phyloP scores from a whole-genome alignment of 257 asterid genomes.

The Plantago ovata region DNA sequence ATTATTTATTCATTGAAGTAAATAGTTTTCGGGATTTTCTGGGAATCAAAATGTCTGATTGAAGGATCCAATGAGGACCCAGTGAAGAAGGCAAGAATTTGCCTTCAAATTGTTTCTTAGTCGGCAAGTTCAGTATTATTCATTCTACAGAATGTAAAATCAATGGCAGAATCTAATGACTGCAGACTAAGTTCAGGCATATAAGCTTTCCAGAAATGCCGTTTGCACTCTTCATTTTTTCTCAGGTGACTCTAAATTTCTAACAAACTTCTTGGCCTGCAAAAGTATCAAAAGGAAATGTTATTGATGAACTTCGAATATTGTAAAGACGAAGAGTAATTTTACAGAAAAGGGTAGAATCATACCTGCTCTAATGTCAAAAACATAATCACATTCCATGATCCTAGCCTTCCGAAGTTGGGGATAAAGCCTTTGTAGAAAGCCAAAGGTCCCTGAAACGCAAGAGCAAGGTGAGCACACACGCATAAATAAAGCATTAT shows the following conservation, averaged over 20 bases:
- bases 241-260: constrained; percentile 55
- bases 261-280: constrained; percentile 76
- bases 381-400: constrained; percentile 95
- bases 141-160: constrained; percentile 5
- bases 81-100: constrained; percentile 9
- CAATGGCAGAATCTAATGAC: background rate
- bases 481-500: background rate
- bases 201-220: constrained; percentile 4
- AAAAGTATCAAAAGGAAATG: constrained; percentile 11
- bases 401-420: constrained; percentile 90
- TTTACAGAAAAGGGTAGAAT: constrained; percentile 1
- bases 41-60: background rate
- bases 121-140: constrained; percentile 19
- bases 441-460: constrained; percentile 85
- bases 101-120: constrained; percentile 13
- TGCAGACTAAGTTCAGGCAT: constrained; percentile 5
- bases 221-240: constrained; percentile 14
- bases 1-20: too few species aligned
- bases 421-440: constrained; percentile 95
- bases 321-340: background rate
- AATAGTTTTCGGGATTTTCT: too few species aligned
- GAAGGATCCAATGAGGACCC: constrained; percentile 1
- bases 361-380: constrained; percentile 90
- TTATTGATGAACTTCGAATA: background rate
- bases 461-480: constrained; percentile 1